These are phyloP conservation scores for Vitis rotundifolia DNA, from an alignment of 164 flowering plant genomes.

Conservation along the genomic window DNA sequence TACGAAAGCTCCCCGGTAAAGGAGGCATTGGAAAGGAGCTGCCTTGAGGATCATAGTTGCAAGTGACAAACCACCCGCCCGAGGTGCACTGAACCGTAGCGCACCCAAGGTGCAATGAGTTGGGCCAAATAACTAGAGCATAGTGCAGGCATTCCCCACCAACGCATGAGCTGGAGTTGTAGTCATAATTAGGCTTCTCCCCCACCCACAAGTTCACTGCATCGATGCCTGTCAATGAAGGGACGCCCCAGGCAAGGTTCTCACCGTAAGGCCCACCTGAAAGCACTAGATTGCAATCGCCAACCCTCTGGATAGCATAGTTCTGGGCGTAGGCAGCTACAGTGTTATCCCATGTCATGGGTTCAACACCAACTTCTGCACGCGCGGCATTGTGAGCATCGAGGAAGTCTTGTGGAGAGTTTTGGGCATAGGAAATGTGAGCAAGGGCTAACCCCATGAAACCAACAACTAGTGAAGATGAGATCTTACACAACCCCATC, in stretches of 20 bases:
- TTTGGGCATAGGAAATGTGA: slow-evolving; percentile 6
- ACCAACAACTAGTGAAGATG: too few relatives aligned
- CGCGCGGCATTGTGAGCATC: slow-evolving; percentile 28
- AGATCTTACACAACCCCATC: too few relatives aligned
- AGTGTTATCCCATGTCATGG: slow-evolving; percentile 17
- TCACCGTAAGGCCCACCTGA: slow-evolving; percentile 35
- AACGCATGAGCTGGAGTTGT: slow-evolving; percentile 20
- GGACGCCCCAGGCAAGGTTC: slow-evolving; percentile 24
- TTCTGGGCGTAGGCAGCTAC: slow-evolving; percentile 22
- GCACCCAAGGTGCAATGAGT: slow-evolving; percentile 19
- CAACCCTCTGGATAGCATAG: slow-evolving; percentile 13
- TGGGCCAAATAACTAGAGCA: slow-evolving; percentile 29
- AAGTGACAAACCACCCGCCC: slow-evolving; percentile 18
- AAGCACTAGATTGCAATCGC: slow-evolving; percentile 24
- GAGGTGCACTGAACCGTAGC: slow-evolving; percentile 15
- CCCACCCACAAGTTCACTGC: slow-evolving; percentile 34
- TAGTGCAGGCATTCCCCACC: slow-evolving; percentile 23
- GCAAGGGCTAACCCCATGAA: too few relatives aligned
- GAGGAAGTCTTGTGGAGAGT: slow-evolving; percentile 16
- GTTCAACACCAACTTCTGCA: slow-evolving; percentile 7
- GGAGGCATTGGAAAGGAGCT: slow-evolving; percentile 8
- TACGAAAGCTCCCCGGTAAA: neutral
- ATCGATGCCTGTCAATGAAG: slow-evolving; percentile 8
- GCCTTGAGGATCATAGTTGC: slow-evolving; percentile 39
- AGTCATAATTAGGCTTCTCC: slow-evolving; percentile 29